Evolutionary conservation across 2,329 filamentous ascomycete species (phyloP).

Genomic region (Geoglossum cookeanum): DNA sequence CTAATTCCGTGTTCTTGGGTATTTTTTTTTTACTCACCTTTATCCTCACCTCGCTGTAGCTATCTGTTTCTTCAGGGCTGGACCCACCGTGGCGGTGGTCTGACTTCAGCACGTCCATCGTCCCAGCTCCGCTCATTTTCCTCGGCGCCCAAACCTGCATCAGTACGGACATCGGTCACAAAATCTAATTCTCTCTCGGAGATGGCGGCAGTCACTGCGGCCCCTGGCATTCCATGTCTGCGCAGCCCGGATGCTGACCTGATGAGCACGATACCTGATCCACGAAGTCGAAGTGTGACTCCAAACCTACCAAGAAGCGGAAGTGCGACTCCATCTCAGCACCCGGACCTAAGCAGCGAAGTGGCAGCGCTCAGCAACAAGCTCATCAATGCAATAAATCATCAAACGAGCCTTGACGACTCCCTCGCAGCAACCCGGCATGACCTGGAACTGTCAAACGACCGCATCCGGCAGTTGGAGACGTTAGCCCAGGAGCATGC

Average conservation of each 20-base stretch:
- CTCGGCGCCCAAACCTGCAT: background rate
- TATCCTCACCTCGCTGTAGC: background rate
- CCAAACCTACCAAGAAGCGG: constrained; percentile 19
- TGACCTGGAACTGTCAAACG: constrained; percentile 56
- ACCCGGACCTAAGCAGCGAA: constrained; percentile 49
- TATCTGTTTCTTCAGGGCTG: background rate
- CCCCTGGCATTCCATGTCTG: constrained; percentile 10
- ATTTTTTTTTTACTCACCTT: background rate
- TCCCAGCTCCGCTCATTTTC: background rate
- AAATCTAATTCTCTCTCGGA: constrained; percentile 23
- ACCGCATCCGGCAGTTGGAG: constrained; percentile 51
- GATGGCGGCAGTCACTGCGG: constrained; percentile 18
- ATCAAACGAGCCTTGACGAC: constrained; percentile 84
- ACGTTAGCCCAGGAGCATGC: constrained; percentile 48
- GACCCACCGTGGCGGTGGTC: background rate
- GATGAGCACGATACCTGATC: constrained; percentile 51
- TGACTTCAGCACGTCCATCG: background rate
- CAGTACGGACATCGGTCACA: constrained; percentile 10
- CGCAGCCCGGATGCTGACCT: constrained; percentile 33
- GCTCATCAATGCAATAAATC: constrained; percentile 91
- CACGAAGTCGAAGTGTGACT: constrained; percentile 34
- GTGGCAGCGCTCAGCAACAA: constrained; percentile 86
- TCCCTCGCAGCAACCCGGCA: constrained; percentile 63
- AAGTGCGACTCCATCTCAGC: constrained; percentile 21
- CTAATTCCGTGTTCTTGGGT: background rate